Evolutionary conservation across 202 grass and related monocot genomes (phyloP), one percentile per base, ranked within the genome.

Genomic region (Dendrocalamus latiflorus): DNA sequence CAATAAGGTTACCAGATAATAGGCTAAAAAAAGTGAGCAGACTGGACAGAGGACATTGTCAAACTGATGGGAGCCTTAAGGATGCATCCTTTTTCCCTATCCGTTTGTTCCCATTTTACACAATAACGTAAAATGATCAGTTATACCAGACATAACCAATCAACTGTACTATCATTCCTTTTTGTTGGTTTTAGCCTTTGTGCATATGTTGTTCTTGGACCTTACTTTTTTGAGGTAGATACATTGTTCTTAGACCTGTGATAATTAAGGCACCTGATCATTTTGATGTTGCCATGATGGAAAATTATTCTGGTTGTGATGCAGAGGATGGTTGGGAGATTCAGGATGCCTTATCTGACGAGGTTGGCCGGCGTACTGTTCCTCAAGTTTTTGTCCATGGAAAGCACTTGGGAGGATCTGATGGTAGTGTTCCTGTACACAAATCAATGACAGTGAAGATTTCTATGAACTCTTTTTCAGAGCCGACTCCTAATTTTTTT

Each of bases 331-430:
- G 93, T 41, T 82, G 79, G 25, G 93, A 95, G 24, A 93, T 98
- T 73, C 96, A 98, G 83, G 93, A 98, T 89, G 93, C 93, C 13
- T 86, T 98, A 28, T 59, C 77, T 62, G 85, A 91, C 25, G 63
- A 93, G 72, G 82, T 92, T 72, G 93, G 93, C 49, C 76, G 73
- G 70, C 91, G 89, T 39, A 98, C 96, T 42, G 96, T 95, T 18
- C 93, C 96, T 73, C 96, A 95, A 85, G 91, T 98, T 48, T 98
- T 98, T 78, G 81, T 98, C 71, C 59, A 83, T 37, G 96, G 96
- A 83, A 91, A 98, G 37, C 93, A 95, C 74, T 81, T 98, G 87
- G 96, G 96, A 55, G 96, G 96, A 53, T 98, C 89, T 69, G 96
- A 98, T 56, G 93, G 96, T 95, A 92, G 36, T 64, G 60, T 65